Conservation (phyloP, 148 eudicot species). For the Camellia granthamiana region DNA sequence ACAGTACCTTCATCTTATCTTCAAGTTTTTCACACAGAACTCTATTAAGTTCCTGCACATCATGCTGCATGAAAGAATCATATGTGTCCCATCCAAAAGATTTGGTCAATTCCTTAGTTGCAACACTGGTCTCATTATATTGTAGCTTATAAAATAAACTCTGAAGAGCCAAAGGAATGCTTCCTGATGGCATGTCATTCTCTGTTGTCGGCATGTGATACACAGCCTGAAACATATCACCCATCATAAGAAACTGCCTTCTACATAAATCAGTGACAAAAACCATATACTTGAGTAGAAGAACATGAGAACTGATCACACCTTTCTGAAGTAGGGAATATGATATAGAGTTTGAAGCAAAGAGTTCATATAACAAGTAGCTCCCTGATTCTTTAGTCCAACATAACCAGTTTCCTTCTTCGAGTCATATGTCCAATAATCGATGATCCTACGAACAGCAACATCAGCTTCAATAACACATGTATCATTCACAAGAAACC, state of each 20-base stretch:
- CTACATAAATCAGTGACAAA: neutral
- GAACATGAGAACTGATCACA: conserved; percentile 3
- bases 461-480: conserved; percentile 81
- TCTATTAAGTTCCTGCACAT: conserved; percentile 93
- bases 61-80: conserved; percentile 97
- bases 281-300: neutral
- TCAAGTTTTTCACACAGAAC: conserved; percentile 92
- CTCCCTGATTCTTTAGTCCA: conserved; percentile 97
- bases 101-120: conserved; percentile 90
- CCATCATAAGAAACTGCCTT: conserved; percentile 15
- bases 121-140: conserved; percentile 74
- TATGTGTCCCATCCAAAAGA: conserved; percentile 97
- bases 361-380: conserved; percentile 96
- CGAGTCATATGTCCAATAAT: conserved; percentile 84
- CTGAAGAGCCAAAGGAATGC: conserved; percentile 86
- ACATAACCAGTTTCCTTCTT: conserved; percentile 94
- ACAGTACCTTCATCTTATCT: conserved; percentile 86
- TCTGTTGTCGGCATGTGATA: conserved; percentile 98
- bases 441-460: conserved; percentile 68
- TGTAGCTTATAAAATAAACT: conserved; percentile 94
- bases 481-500: conserved; percentile 73
- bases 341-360: conserved; percentile 84
- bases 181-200: conserved; percentile 68
- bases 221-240: conserved; percentile 60
- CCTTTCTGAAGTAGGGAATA: conserved; percentile 95